These are phyloP conservation scores for Russula sp. DNA, from an alignment of 768 basidiomycete genomes.

Conservation along the genomic window DNA sequence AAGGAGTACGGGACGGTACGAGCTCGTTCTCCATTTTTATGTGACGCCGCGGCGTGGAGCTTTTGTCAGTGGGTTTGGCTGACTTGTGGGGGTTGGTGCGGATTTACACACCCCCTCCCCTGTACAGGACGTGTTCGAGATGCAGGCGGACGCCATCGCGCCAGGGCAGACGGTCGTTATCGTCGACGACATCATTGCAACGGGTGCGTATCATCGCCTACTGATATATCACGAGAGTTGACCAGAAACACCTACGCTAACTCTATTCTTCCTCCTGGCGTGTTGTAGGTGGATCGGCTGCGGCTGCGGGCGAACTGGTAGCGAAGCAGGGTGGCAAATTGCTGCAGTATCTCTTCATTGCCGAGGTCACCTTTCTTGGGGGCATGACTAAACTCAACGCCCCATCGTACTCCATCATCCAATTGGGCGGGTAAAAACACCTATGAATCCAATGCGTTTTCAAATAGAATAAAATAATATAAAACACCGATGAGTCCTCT, in stretches of 20 bases:
- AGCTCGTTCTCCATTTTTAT: constrained; percentile 1
- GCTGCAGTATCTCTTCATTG: constrained; percentile 91
- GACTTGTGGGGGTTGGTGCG: not conserved
- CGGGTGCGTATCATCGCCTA: constrained; percentile 45
- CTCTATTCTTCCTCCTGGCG: not conserved
- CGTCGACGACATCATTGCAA: constrained; percentile 94
- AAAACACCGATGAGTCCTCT: no score
- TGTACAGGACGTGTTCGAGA: constrained; percentile 87
- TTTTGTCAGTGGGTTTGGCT: not conserved
- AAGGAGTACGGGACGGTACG: constrained; percentile 91
- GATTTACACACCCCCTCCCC: not conserved
- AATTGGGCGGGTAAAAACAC: constrained; percentile 51
- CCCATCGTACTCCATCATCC: constrained; percentile 82
- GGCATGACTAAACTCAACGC: constrained; percentile 75
- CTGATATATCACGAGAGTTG: not conserved
- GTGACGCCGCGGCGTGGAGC: not conserved
- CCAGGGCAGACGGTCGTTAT: constrained; percentile 80
- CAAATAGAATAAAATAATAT: no score
- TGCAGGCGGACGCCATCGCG: constrained; percentile 81
- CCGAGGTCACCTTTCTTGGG: constrained; percentile 72
- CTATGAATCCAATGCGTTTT: no score
- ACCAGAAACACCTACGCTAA: not conserved
- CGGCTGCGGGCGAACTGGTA: constrained; percentile 86
- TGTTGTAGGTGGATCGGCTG: constrained; percentile 77
- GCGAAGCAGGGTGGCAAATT: constrained; percentile 75